Base-by-base conservation (phyloP, 495 filamentous ascomycete genomes). In the Pseudevernia furfuracea region DNA sequence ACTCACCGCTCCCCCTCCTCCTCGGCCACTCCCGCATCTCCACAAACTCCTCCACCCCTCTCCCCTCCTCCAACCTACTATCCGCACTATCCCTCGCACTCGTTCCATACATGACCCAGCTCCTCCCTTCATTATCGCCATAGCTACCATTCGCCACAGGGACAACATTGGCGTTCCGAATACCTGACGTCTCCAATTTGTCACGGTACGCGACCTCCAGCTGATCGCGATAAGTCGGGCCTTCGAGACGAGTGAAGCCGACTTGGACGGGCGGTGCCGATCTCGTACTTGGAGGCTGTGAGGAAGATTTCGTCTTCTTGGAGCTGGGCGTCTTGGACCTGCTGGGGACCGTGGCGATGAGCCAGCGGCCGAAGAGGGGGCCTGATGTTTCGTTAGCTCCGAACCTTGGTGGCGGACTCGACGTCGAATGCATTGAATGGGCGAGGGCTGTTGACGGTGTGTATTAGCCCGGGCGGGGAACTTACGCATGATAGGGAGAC, bases 401-500 rank as follows among this genome's bases (percentile, higher is more conserved):
- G 12, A 9, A 28, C 30, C 1, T 23, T 41, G 21, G 5, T 17
- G 3, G 19, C 9, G 21, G 17, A n/a, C 1, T 38, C 4, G 5
- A 7, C 14, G 23, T 17, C 17, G n/a, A 9, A 25, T 49, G 46
- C 4, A 14, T 11, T n/a, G 23, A 5, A 25, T 49, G 0, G 12
- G 25, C 12, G 23, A 49, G 46, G 12, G 11, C 14, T 23, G 23
- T 49, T 49, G 46, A 3, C 14, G 46, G 34, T 4, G 11, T 49
- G 46, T 12, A 25, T 3, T 14, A 14, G n/a, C 23, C 8, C 0
- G 21, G 23, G 19, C 1, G 30, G 48, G 34, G 10, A 25, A 44
- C 59, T 48, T 66, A 66, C 64, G 48, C 64, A 73, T 61, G 36
- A 68, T 71, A 9, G 76, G 77, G 0, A 78, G 68, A 57, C 76